Evolutionary conservation across 768 basidiomycete species (phyloP).

Genomic region (Auriscalpium orientale): DNA sequence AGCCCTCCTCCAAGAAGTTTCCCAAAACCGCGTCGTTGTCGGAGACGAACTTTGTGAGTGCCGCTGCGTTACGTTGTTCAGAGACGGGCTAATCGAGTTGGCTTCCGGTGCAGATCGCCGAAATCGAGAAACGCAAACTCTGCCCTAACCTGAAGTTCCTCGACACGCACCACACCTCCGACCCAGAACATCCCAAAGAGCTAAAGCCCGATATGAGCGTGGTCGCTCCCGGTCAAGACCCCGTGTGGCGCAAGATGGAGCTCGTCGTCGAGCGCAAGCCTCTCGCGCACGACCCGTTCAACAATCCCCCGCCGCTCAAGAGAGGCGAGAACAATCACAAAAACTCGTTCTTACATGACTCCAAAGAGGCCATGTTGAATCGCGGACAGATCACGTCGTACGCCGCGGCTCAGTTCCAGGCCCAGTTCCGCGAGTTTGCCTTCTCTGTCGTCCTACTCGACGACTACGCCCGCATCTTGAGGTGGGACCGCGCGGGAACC

Average conservation of each 20-base stretch:
- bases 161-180: background rate
- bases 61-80: too few relatives aligned
- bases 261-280: background rate
- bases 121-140: background rate
- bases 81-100: too few relatives aligned
- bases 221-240: too few relatives aligned
- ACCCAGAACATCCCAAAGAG: background rate
- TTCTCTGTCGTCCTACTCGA: background rate
- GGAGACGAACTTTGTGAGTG: too few relatives aligned
- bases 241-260: background rate
- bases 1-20: too few relatives aligned
- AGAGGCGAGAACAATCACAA: background rate
- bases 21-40: too few relatives aligned
- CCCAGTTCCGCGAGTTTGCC: conserved; percentile 1
- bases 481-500: conserved; percentile 2
- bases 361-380: background rate
- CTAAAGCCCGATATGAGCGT: background rate
- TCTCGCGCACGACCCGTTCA: background rate
- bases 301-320: background rate
- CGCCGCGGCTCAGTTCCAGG: background rate
- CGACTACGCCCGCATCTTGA: background rate
- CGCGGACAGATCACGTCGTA: background rate
- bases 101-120: too few relatives aligned
- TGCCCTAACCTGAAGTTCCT: background rate
- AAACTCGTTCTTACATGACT: background rate